These are phyloP conservation scores for Rhizoclosmatium sp. DNA, from an alignment of 192 early-diverging fungal genomes.

Conservation along the genomic window DNA sequence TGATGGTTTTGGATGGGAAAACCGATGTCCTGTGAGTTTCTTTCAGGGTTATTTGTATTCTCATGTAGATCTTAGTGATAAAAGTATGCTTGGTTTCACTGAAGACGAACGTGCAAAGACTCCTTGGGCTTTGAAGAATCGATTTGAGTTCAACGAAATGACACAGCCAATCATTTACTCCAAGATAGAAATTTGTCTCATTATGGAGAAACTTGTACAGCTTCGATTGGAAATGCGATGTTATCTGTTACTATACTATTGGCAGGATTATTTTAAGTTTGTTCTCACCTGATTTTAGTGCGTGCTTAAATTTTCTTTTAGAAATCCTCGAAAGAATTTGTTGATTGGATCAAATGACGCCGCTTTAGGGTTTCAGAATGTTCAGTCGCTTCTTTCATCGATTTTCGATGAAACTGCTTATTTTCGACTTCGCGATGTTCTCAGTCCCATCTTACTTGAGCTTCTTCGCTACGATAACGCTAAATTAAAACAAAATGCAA, in stretches of 20 bases:
- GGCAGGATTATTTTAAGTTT: conserved; percentile 33
- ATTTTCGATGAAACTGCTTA: conserved; percentile 38
- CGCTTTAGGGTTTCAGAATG: conserved; percentile 16
- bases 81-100: not conserved
- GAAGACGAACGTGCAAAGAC: conserved; percentile 6
- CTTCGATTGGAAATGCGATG: conserved; percentile 38
- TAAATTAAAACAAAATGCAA: conserved; percentile 31
- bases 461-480: conserved; percentile 41
- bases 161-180: conserved; percentile 35
- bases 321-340: not conserved
- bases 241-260: conserved; percentile 32
- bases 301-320: not conserved
- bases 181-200: conserved; percentile 44
- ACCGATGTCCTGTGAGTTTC: conserved; percentile 18
- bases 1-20: conserved; percentile 37
- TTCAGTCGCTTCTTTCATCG: conserved; percentile 14
- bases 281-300: not conserved
- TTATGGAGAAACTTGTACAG: conserved; percentile 40
- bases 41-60: not conserved
- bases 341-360: not conserved
- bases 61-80: conserved; percentile 9
- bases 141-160: conserved; percentile 39
- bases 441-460: conserved; percentile 43
- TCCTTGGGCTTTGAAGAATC: conserved; percentile 12
- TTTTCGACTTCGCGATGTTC: conserved; percentile 38